Percentiles rank a stretch among this genome's conserved stretches.
phyloP scores from a whole-genome alignment of 164 flowering plant genomes.

The Vitis cinerea region DNA sequence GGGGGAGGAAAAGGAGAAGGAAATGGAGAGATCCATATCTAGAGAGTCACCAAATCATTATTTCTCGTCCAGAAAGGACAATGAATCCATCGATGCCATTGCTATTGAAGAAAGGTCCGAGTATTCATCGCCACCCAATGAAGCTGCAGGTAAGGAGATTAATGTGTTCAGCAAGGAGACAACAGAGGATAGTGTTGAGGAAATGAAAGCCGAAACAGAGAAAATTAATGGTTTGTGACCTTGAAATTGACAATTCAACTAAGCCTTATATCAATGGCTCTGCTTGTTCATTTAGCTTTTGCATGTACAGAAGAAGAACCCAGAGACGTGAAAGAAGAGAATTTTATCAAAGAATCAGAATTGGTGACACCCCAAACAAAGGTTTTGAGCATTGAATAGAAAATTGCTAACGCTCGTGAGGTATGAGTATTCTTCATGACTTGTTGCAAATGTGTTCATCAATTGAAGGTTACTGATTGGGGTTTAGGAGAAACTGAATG shows the following conservation, averaged over 20 bases:
- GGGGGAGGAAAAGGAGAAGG: not conserved
- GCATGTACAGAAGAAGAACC: conserved; percentile 1
- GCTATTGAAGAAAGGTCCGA: conserved; percentile 4
- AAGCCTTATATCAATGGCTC: too few relatives aligned
- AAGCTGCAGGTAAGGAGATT: not conserved
- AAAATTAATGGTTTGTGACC: not conserved
- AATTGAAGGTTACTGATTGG: too few relatives aligned
- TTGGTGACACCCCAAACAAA: not conserved
- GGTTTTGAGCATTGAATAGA: too few relatives aligned
- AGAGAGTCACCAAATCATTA: conserved; percentile 8
- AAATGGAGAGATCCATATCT: not conserved
- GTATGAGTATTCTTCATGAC: too few relatives aligned
- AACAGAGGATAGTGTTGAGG: not conserved
- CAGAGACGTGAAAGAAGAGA: conserved; percentile 1
- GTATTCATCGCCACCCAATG: conserved; percentile 4
- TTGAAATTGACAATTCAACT: too few relatives aligned
- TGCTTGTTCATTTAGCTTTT: not conserved
- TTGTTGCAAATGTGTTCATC: too few relatives aligned
- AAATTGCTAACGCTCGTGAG: too few relatives aligned
- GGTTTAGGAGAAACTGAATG: not conserved
- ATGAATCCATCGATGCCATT: conserved; percentile 8
- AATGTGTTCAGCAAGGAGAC: not conserved
- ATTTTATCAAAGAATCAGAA: conserved; percentile 2
- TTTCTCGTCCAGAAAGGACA: conserved; percentile 10
- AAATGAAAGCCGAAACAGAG: not conserved